Percentiles rank a stretch among this genome's conserved stretches.
Evolutionary conservation across 768 basidiomycete species (phyloP).

Genomic region (Chalciporus sphaerocephalus): DNA sequence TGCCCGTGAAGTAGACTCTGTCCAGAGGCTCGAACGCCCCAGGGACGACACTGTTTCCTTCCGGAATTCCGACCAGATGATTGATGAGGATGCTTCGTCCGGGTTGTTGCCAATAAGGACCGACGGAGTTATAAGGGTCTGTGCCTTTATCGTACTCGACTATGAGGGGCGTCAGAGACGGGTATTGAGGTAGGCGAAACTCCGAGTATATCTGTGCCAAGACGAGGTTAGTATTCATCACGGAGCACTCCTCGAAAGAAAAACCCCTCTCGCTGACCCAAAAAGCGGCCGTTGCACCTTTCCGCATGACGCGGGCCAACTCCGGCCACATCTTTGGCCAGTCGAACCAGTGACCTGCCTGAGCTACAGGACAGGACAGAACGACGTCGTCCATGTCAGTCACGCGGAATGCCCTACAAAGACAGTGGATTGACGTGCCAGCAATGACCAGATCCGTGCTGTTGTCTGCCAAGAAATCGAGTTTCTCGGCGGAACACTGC

Average conservation of each 20-base stretch:
- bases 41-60: conserved; percentile 38
- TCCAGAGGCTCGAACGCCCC: conserved; percentile 40
- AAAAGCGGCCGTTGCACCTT: conserved; percentile 63
- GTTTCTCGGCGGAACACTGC: conserved; percentile 49
- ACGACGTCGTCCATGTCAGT: not conserved
- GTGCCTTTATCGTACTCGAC: conserved; percentile 55
- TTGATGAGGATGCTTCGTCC: conserved; percentile 70
- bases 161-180: conserved; percentile 55
- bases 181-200: conserved; percentile 57
- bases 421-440: conserved; percentile 40
- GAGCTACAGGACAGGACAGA: conserved; percentile 50
- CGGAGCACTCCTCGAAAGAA: not conserved
- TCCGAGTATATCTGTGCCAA: conserved; percentile 57
- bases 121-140: conserved; percentile 49
- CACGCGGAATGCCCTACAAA: not conserved
- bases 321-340: conserved; percentile 70
- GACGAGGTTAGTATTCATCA: not conserved
- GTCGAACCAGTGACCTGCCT: conserved; percentile 82
- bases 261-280: conserved; percentile 47
- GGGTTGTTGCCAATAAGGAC: conserved; percentile 73
- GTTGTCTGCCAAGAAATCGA: conserved; percentile 43
- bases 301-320: conserved; percentile 52
- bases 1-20: conserved; percentile 59
- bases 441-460: conserved; percentile 66
- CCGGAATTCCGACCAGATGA: conserved; percentile 64